These are phyloP conservation scores for Rugonectria rugulosa DNA, from an alignment of 2,329 filamentous ascomycete species.

Conservation along the genomic window DNA sequence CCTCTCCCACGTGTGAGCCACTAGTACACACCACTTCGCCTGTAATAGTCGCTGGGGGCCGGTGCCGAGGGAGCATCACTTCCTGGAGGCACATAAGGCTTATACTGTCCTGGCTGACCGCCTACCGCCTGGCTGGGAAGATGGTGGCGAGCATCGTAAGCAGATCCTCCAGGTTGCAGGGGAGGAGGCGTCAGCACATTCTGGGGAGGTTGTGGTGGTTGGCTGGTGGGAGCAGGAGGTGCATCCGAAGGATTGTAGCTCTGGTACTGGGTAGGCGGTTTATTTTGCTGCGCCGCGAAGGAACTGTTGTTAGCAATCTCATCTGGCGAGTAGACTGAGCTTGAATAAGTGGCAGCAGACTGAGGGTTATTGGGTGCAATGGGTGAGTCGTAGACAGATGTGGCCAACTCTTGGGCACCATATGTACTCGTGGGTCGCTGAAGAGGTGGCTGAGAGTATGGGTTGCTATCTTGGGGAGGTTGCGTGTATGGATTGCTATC, in stretches of 20 bases:
- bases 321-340: constrained; percentile 58
- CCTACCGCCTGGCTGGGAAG: constrained; percentile 54
- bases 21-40: constrained; percentile 50
- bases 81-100: constrained; percentile 63
- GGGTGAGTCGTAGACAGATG: constrained; percentile 79
- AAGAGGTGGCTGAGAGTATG: constrained; percentile 54
- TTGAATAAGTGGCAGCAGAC: constrained; percentile 53
- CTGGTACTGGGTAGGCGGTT: constrained; percentile 50
- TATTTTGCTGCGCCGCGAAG: constrained; percentile 40
- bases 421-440: constrained; percentile 73
- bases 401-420: constrained; percentile 79
- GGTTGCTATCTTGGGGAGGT: too few species aligned
- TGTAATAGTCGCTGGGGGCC: constrained; percentile 64
- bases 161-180: constrained; percentile 53
- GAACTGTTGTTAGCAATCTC: constrained; percentile 45
- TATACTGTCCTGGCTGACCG: constrained; percentile 62
- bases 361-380: constrained; percentile 61
- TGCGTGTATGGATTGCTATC: too few species aligned
- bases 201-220: constrained; percentile 41
- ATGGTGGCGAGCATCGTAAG: constrained; percentile 59
- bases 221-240: constrained; percentile 51
- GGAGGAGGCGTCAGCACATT: constrained; percentile 51
- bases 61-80: constrained; percentile 57
- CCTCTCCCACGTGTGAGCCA: neutral
- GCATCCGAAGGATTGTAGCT: constrained; percentile 49